Evolutionary conservation across 148 eudicot genomes (phyloP).

Genomic region (Rhododendron mucronatum): DNA sequence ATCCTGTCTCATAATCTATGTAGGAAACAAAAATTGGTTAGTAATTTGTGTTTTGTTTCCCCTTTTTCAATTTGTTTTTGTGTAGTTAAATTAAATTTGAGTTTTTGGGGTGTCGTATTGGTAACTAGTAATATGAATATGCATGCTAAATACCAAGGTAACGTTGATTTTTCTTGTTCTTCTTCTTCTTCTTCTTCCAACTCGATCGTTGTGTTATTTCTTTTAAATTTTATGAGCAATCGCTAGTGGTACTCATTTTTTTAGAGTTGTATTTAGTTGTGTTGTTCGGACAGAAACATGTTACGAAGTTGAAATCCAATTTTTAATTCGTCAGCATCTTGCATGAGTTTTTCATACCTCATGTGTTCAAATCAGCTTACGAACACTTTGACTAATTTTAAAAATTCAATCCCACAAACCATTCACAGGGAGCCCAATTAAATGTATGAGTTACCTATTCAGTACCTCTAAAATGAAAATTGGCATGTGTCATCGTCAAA

Average conservation of each 20-base stretch:
- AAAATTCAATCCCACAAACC: too few relatives aligned
- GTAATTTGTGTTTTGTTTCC: background rate
- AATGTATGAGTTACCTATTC: too few relatives aligned
- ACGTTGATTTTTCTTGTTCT: too few relatives aligned
- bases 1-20: too few relatives aligned
- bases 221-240: too few relatives aligned
- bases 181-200: too few relatives aligned
- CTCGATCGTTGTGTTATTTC: background rate
- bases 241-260: background rate
- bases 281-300: background rate
- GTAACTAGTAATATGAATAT: too few relatives aligned
- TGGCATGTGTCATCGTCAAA: background rate
- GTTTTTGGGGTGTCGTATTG: background rate
- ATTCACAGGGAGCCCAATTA: too few relatives aligned
- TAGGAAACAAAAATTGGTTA: background rate
- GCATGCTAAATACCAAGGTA: too few relatives aligned
- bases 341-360: background rate
- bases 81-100: background rate
- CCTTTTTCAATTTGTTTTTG: background rate
- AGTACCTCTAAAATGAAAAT: too few relatives aligned
- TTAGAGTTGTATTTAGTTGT: background rate
- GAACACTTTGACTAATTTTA: background rate
- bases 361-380: too few relatives aligned
- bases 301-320: background rate
- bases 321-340: background rate